Evolutionary conservation across 2,329 filamentous ascomycete species (phyloP), one percentile per base, ranked within the genome.

Genomic region (Chrysoporthe austroafricana): DNA sequence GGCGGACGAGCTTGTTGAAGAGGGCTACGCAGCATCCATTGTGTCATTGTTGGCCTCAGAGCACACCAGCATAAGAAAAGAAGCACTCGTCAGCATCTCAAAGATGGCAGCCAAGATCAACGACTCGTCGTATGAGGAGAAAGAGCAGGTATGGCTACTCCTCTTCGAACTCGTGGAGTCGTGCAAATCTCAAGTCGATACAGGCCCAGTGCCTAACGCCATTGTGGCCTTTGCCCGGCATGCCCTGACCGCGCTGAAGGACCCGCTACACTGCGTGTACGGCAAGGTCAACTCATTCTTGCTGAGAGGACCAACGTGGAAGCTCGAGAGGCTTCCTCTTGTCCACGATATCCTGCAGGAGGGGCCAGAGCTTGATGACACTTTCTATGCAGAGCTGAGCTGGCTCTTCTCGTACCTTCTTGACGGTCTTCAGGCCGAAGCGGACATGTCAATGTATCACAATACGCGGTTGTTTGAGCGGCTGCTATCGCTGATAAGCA

Each of bases 231-330:
- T 97, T 73, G 90, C 93, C 8, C 84, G 86, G 59, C 88, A 88
- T 71, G 88, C 90, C 1, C 83, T 97, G 8, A 81, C 85, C 1
- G 88, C 97, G 18, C 80, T 97, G 58, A 86, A 84, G 32, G 90
- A 93, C 70, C 95, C 95, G 0, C 84, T 93, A 18, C 93, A 97
- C 75, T 88, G 87, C 69, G 86, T 97, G 48, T 98, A 97, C 76
- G 87, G 89, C 67, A 97, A 97, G 76, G 82, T 96, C 78, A 97
- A 97, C 80, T 83, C 85, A 6, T 97, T 94, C 77, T 86, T 98
- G 46, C 92, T 92, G 32, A 89, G 89, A 63, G 87, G 89, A 0
- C 94, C 95, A 0, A 78, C 84, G 34, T 98, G 95, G 95, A 84
- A 89, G 14, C 75, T 90, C 21, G 87, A 92, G 68, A 90, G 88